phyloP scores from a whole-genome alignment of 75 land plant genomes.

The Pinus taeda region DNA sequence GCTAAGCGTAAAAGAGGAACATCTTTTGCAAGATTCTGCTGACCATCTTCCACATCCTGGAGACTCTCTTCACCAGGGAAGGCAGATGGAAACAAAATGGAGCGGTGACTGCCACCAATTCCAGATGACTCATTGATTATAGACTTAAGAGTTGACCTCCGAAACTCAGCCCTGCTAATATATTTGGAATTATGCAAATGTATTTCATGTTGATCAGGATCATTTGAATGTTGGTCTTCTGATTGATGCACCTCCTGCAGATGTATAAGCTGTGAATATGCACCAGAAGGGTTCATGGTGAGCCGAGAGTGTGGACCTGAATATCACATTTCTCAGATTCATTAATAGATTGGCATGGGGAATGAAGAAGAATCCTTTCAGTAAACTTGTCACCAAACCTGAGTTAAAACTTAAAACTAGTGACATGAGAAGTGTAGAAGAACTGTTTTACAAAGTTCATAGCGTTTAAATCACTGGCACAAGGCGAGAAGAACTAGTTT shows the following conservation, averaged over 20 bases:
- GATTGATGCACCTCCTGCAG: background rate
- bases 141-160: constrained; percentile 17
- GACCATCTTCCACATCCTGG: constrained; percentile 8
- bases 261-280: background rate
- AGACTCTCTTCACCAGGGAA: constrained; percentile 14
- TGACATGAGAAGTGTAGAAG: background rate
- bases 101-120: constrained; percentile 12
- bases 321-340: background rate
- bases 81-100: constrained; percentile 10
- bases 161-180: constrained; percentile 8
- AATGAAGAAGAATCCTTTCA: no score
- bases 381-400: background rate
- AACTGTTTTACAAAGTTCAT: background rate
- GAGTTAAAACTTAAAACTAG: background rate
- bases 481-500: background rate
- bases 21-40: constrained; percentile 5
- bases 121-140: constrained; percentile 27
- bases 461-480: background rate
- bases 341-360: no score
- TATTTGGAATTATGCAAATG: constrained; percentile 16
- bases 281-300: background rate
- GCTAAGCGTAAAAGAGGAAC: constrained; percentile 67
- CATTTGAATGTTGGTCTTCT: background rate
- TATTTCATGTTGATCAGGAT: background rate
- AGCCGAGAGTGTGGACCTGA: background rate